These are phyloP conservation scores for Daldinia loculata DNA, from an alignment of 495 filamentous ascomycete genomes.

Conservation along the genomic window DNA sequence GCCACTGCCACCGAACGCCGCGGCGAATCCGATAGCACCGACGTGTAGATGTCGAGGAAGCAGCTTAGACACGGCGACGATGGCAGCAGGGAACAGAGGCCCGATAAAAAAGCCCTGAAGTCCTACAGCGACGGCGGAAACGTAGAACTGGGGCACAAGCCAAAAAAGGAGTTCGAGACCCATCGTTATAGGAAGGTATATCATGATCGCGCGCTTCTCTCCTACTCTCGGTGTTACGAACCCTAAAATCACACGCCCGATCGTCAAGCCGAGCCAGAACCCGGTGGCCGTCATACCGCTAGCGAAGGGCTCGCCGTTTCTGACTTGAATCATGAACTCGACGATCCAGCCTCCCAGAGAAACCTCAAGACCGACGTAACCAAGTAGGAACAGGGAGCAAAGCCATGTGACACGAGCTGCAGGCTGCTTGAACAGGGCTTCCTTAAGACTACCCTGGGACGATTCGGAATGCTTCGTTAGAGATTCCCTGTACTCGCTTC, in stretches of 20 bases:
- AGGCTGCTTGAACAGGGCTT: conserved; percentile 61
- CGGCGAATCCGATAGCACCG: conserved; percentile 81
- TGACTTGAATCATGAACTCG: conserved; percentile 81
- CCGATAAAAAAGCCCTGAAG: conserved; percentile 83
- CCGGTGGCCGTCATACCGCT: conserved; percentile 83
- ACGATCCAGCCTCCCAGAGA: conserved; percentile 89
- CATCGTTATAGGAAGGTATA: conserved; percentile 69
- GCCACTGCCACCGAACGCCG: conserved; percentile 80
- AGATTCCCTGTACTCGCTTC: conserved; percentile 65
- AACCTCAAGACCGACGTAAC: conserved; percentile 87
- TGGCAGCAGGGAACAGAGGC: conserved; percentile 79
- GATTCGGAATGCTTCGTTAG: conserved; percentile 49
- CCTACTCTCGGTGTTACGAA: conserved; percentile 75
- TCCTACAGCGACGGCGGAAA: conserved; percentile 75
- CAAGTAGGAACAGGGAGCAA: conserved; percentile 76
- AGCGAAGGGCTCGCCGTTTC: conserved; percentile 71
- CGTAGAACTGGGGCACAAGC: conserved; percentile 80
- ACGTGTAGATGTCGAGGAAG: conserved; percentile 82
- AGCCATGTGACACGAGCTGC: conserved; percentile 72
- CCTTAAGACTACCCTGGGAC: conserved; percentile 53
- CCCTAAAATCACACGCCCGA: conserved; percentile 75
- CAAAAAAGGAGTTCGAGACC: conserved; percentile 81
- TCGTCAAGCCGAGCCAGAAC: conserved; percentile 85
- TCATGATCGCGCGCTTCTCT: conserved; percentile 70
- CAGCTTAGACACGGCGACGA: conserved; percentile 83